Evolutionary conservation across 768 basidiomycete genomes (phyloP), one percentile per base, ranked within the genome.

Genomic region (Leccinum variicolor): DNA sequence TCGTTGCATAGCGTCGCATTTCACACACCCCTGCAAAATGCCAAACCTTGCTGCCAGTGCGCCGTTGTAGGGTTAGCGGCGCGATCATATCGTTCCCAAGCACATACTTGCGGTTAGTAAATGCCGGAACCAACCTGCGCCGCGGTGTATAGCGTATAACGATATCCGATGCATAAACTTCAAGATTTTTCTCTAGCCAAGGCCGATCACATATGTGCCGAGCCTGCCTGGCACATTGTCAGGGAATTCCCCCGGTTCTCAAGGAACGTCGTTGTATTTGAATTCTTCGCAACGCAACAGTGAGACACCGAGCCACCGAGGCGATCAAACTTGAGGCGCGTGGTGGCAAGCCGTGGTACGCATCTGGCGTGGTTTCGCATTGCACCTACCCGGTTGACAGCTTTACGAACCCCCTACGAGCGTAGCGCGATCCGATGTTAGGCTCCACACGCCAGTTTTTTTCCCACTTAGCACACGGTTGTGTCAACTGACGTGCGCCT

Each of bases 1-100:
- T 51, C n/a, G 36, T 34, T 14, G 43, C 43, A 49, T 39, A n/a
- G n/a, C 39, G 39, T 41, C 39, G 34, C 33, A 53, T 57, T 69
- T 69, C 64, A 48, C 64, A 66, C 59, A n/a, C 39, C 57, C 50
- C 49, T 63, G 55, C 57, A 52, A 62, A 50, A 41, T 49, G 34
- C 23, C 52, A 59, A 15, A 41, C 48, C 10, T 50, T 45, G 31
- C 58, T 56, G 29, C 43, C 39, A 41, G 39, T 41, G 39, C 39
- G 33, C 55, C 19, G 36, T 47, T 56, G 50, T 45, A 50, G 45
- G 36, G n/a, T n/a, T n/a, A 3, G 9, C 39, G 39, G n/a, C 33
- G 47, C 5, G 31, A n/a, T 17, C 46, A 4, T 26, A 50, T 17
- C 31, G 39, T 69, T 62, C 50, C 55, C 56, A 66, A 59, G 59